Conservation (phyloP, 2,329 filamentous ascomycete species). For the Fusarium devonianum region DNA sequence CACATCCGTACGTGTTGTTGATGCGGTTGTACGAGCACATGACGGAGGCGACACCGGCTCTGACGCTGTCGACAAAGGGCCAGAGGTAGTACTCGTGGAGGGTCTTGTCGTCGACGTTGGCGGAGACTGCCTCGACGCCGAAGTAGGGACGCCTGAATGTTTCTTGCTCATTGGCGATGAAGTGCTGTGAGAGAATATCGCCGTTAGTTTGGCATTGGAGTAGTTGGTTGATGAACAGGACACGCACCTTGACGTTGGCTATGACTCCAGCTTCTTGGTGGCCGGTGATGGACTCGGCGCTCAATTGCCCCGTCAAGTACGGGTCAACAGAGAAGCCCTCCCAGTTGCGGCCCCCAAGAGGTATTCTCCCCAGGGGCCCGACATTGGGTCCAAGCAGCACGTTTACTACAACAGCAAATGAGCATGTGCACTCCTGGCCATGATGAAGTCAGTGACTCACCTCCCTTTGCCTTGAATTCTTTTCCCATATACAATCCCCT, state of each 20-base stretch:
- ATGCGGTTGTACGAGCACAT: constrained; percentile 77
- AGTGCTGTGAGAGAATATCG: constrained; percentile 50
- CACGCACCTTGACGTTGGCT: constrained; percentile 69
- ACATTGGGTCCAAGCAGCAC: constrained; percentile 75
- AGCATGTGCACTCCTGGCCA: not conserved
- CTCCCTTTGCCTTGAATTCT: constrained; percentile 65
- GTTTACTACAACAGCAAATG: constrained; percentile 55
- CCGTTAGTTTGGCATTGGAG: rapidly evolving
- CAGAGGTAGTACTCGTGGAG: constrained; percentile 72
- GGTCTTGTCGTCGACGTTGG: constrained; percentile 70
- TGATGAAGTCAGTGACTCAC: constrained; percentile 47
- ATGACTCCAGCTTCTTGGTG: constrained; percentile 82
- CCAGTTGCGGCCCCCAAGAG: constrained; percentile 76
- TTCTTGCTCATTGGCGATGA: constrained; percentile 69
- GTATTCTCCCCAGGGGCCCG: constrained; percentile 74
- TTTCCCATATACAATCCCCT: constrained; percentile 61
- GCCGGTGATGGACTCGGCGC: constrained; percentile 75
- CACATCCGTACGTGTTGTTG: constrained; percentile 77
- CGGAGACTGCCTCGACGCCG: constrained; percentile 60
- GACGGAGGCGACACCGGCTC: constrained; percentile 62
- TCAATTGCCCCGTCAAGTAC: constrained; percentile 72
- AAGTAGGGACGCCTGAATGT: constrained; percentile 52
- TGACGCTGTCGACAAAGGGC: constrained; percentile 69
- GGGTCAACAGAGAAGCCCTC: constrained; percentile 78
- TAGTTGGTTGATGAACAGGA: rapidly evolving